A percentile compares a stretch with the other conserved stretches of the same genome.
Evolutionary conservation across 2,329 filamentous ascomycete genomes (phyloP).

Genomic region (Claviceps quebecensis): DNA sequence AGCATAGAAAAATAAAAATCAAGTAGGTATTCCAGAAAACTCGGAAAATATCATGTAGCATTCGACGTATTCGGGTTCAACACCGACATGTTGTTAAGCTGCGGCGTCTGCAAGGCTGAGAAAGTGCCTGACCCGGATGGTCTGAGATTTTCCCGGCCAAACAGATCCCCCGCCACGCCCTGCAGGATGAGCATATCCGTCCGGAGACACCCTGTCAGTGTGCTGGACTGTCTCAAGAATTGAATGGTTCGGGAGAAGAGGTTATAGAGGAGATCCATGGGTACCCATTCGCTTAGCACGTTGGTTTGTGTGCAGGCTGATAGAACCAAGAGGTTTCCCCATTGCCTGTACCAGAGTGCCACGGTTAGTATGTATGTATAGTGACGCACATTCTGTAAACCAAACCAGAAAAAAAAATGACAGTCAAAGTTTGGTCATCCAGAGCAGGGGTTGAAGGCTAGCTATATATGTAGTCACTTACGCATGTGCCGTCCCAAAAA

Average conservation of each 20-base stretch:
- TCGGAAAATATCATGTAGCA: no score
- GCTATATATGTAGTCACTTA: conserved; percentile 37
- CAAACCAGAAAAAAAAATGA: not conserved
- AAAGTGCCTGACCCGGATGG: conserved; percentile 27
- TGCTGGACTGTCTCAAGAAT: conserved; percentile 57
- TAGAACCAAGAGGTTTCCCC: conserved; percentile 87
- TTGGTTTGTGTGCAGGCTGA: conserved; percentile 63
- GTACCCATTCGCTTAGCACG: conserved; percentile 43
- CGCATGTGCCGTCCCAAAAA: conserved; percentile 92
- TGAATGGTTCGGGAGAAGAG: conserved; percentile 61
- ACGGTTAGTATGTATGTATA: not conserved
- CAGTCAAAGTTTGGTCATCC: no score
- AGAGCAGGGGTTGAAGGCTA: no score
- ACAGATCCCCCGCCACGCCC: conserved; percentile 35
- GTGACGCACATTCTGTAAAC: not conserved
- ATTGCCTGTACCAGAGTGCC: conserved; percentile 51
- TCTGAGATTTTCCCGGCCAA: conserved; percentile 15
- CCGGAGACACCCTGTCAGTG: conserved; percentile 60
- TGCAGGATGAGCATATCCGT: conserved; percentile 64
- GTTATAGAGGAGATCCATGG: conserved; percentile 36
- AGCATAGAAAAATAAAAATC: no score
- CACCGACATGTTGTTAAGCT: conserved; percentile 8
- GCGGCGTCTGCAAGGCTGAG: conserved; percentile 19
- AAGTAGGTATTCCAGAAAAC: no score
- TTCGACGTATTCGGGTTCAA: conserved; percentile 4